Evolutionary conservation across 768 basidiomycete species (phyloP).

Genomic region (Cystofilobasidium ferigula): DNA sequence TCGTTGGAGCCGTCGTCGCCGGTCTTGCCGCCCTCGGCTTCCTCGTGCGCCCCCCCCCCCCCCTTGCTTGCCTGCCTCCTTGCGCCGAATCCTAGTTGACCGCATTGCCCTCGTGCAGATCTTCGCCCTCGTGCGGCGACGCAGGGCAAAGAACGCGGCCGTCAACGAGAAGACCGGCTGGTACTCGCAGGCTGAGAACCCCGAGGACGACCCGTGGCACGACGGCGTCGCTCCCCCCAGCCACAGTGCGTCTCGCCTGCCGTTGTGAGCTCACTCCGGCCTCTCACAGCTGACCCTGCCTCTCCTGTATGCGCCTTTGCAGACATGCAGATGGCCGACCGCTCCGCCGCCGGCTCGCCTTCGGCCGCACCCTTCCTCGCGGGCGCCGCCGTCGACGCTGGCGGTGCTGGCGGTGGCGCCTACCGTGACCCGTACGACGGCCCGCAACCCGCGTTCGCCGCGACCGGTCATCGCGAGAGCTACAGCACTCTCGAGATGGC

Average conservation of each 20-base stretch:
- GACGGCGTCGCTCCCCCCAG: not conserved
- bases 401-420: constrained; percentile 2
- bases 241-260: not conserved
- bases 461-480: not conserved
- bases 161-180: constrained; percentile 18
- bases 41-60: not conserved
- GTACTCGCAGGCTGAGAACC: constrained; percentile 12
- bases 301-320: not conserved
- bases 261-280: not conserved
- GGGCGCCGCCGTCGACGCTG: not conserved
- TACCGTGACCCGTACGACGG: not conserved
- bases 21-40: not conserved
- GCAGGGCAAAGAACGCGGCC: constrained; percentile 11
- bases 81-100: not conserved
- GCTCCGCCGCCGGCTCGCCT: not conserved
- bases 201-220: constrained; percentile 20
- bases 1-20: constrained; percentile 14
- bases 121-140: constrained; percentile 9
- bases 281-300: not conserved
- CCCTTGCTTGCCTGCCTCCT: not conserved
- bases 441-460: not conserved
- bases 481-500: constrained; percentile 24
- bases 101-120: not conserved
- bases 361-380: not conserved
- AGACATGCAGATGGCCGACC: not conserved